phyloP scores from a whole-genome alignment of 352 stramenopile species.

The Phytophthora ramorum region DNA sequence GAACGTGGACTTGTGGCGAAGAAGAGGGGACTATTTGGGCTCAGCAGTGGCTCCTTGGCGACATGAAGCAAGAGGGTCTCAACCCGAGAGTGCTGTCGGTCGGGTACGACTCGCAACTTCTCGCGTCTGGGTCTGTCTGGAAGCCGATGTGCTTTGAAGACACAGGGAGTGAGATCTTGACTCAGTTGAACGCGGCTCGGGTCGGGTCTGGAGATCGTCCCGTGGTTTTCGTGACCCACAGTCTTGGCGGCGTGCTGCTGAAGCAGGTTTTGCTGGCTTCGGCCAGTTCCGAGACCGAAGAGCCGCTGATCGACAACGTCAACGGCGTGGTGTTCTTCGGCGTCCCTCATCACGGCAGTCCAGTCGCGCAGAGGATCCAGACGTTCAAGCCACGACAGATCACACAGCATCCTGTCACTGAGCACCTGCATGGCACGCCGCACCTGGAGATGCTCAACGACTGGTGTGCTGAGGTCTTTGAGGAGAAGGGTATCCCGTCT shows the following conservation, averaged over 20 bases:
- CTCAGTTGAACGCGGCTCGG: conserved; percentile 63
- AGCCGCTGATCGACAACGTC: conserved; percentile 62
- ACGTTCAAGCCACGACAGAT: conserved; percentile 56
- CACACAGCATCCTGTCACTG: conserved; percentile 73
- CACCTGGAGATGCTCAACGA: conserved; percentile 84
- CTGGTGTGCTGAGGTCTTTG: conserved; percentile 65
- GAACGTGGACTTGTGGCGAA: conserved; percentile 81
- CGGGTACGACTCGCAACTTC: conserved; percentile 83
- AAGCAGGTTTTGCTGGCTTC: conserved; percentile 85
- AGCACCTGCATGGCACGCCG: conserved; percentile 78
- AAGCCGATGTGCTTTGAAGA: conserved; percentile 78
- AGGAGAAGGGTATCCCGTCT: conserved; percentile 56
- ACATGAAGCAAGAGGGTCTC: conserved; percentile 61
- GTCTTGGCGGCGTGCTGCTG: conserved; percentile 81
- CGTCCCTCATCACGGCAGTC: conserved; percentile 82
- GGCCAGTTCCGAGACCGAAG: conserved; percentile 6
- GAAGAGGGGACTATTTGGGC: conserved; percentile 70
- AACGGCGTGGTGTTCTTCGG: conserved; percentile 83
- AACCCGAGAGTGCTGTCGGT: conserved; percentile 80
- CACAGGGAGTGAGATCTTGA: conserved; percentile 69
- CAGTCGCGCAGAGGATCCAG: conserved; percentile 71
- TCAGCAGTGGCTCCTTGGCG: conserved; percentile 69
- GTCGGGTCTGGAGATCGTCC: conserved; percentile 68
- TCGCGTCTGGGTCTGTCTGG: conserved; percentile 78
- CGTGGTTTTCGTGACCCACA: conserved; percentile 88